phyloP scores from a whole-genome alignment of 1,284 basidiomycete species.

The Tilletia caries region DNA sequence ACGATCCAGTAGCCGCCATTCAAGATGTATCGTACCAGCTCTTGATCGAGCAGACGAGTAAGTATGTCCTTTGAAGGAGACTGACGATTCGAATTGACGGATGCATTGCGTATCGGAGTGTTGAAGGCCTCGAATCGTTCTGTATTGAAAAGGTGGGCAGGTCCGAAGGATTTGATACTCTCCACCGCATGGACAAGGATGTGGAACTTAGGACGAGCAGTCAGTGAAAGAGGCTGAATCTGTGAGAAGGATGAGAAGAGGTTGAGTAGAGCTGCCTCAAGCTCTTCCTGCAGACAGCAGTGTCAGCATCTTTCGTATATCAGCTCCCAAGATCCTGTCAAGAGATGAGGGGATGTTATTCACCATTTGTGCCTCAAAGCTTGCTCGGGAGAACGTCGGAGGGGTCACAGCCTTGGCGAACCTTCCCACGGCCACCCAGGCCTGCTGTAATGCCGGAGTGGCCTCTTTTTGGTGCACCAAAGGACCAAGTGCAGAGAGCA shows the following conservation, averaged over 20 bases:
- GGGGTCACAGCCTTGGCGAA: neutral
- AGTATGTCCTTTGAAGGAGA: neutral
- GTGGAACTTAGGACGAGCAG: neutral
- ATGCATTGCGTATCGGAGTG: neutral
- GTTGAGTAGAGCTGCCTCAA: no score
- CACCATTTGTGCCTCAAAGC: no score
- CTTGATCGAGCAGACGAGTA: neutral
- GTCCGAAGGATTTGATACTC: neutral
- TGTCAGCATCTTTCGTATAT: no score
- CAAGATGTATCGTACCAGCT: neutral
- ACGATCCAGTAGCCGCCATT: neutral
- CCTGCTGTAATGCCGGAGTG: no score
- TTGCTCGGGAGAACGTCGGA: no score
- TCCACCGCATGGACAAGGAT: neutral
- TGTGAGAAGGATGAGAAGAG: neutral
- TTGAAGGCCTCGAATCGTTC: neutral
- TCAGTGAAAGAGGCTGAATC: no score
- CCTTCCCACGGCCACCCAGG: neutral
- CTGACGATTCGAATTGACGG: neutral
- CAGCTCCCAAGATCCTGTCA: no score
- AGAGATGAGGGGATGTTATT: no score
- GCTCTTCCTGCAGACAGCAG: no score
- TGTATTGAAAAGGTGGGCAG: neutral
- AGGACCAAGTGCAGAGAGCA: neutral
- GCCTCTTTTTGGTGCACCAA: neutral